Conservation (phyloP, 495 filamentous ascomycete genomes). For the Penicillium fimorum region DNA sequence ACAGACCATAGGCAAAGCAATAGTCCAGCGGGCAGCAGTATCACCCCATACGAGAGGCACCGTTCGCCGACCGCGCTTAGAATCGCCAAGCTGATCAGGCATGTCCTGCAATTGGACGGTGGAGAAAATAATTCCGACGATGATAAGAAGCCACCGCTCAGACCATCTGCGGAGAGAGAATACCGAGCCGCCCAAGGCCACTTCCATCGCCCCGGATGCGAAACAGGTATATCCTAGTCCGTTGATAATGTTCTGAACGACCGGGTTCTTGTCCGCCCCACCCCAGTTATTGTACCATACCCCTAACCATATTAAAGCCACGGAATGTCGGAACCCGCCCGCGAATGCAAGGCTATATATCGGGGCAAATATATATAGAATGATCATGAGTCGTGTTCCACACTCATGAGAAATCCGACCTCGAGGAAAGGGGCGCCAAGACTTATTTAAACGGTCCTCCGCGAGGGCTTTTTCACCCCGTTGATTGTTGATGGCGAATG, state of each 20-base stretch:
- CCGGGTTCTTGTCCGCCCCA: slow-evolving; percentile 23
- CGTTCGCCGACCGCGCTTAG: slow-evolving; percentile 34
- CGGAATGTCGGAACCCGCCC: slow-evolving; percentile 22
- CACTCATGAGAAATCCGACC: slow-evolving; percentile 18
- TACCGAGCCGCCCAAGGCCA: slow-evolving; percentile 17
- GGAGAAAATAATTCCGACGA: slow-evolving; percentile 38
- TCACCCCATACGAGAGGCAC: slow-evolving; percentile 44
- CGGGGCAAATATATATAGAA: slow-evolving; percentile 16
- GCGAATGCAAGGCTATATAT: slow-evolving; percentile 8
- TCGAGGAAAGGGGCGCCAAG: slow-evolving; percentile 37
- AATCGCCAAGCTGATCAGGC: slow-evolving; percentile 41
- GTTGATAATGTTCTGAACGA: slow-evolving; percentile 33
- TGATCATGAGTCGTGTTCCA: slow-evolving; percentile 20
- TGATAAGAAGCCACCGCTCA: slow-evolving; percentile 36
- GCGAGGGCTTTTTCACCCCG: slow-evolving; percentile 20
- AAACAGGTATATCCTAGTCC: slow-evolving; percentile 29
- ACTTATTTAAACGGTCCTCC: slow-evolving; percentile 39
- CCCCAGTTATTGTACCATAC: slow-evolving; percentile 37
- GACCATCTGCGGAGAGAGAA: background rate
- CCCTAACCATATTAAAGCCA: slow-evolving; percentile 23
- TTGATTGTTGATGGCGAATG: slow-evolving; percentile 38
- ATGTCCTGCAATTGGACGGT: slow-evolving; percentile 50
- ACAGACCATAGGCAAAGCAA: slow-evolving; percentile 32
- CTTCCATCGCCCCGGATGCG: slow-evolving; percentile 27
- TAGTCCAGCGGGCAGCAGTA: slow-evolving; percentile 30